Evolutionary conservation across 768 basidiomycete genomes (phyloP).

Genomic region (Glaciozyma antarctica): DNA sequence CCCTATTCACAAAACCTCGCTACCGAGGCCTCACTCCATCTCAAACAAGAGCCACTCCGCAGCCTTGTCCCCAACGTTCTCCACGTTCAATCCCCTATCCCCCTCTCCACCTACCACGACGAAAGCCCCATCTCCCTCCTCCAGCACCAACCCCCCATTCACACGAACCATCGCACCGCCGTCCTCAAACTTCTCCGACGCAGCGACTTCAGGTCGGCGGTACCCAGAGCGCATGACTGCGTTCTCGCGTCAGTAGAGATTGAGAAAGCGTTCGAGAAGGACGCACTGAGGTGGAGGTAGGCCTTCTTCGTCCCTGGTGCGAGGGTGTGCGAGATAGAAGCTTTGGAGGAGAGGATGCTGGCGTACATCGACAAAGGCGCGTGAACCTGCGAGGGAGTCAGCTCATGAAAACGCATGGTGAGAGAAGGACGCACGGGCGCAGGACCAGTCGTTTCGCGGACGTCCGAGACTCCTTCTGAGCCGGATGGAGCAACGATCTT

Average conservation of each 20-base stretch:
- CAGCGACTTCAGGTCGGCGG: conserved; percentile 43
- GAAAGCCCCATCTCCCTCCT: conserved; percentile 84
- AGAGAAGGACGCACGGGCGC: conserved; percentile 50
- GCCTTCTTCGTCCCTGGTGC: conserved; percentile 47
- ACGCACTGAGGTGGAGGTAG: conserved; percentile 62
- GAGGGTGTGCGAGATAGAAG: conserved; percentile 50
- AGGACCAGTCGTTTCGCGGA: conserved; percentile 64
- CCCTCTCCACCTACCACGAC: conserved; percentile 44
- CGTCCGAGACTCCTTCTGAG: conserved; percentile 50
- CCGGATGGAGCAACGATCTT: conserved; percentile 64
- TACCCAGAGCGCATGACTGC: conserved; percentile 78
- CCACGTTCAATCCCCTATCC: conserved; percentile 42
- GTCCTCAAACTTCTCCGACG: conserved; percentile 40
- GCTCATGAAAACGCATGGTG: conserved; percentile 45
- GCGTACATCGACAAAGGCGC: conserved; percentile 56
- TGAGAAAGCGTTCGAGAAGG: conserved; percentile 49
- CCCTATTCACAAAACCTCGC: no score
- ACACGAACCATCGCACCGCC: conserved; percentile 55
- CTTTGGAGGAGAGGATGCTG: conserved; percentile 55
- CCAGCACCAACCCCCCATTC: conserved; percentile 48
- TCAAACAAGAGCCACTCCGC: conserved; percentile 78
- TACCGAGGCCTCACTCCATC: conserved; percentile 42
- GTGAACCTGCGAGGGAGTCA: conserved; percentile 29
- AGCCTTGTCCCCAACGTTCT: conserved; percentile 55
- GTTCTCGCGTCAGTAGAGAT: conserved; percentile 58